Conservation (phyloP, 2,329 filamentous ascomycete genomes). For the Talaromyces amestolkiae region DNA sequence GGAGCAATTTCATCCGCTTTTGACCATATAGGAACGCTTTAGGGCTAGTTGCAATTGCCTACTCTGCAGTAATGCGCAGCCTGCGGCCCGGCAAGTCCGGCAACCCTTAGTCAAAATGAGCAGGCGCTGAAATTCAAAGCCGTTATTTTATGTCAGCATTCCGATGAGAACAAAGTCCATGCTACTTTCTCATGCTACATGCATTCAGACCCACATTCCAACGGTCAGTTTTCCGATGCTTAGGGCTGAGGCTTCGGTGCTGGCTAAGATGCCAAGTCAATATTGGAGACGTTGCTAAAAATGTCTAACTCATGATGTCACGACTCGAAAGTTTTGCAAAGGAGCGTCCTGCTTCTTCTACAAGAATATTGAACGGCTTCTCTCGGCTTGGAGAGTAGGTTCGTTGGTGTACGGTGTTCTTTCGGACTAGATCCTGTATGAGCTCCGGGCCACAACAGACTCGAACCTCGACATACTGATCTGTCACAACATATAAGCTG, state of each 20-base stretch:
- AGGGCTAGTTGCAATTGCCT: neutral
- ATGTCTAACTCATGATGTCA: conserved; percentile 10
- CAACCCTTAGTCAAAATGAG: neutral
- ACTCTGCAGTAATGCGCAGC: neutral
- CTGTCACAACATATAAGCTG: neutral
- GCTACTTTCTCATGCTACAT: conserved; percentile 11
- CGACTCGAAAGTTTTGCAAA: neutral
- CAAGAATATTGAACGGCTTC: neutral
- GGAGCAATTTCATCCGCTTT: neutral
- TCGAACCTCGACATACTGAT: neutral
- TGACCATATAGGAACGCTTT: neutral
- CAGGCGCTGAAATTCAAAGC: neutral
- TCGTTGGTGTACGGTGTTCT: neutral
- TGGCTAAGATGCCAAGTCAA: neutral
- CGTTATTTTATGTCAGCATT: conserved; percentile 13
- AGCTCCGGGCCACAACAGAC: neutral
- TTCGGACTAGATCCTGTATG: neutral
- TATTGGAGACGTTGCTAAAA: neutral
- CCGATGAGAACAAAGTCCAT: conserved; percentile 3
- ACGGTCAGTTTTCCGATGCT: neutral
- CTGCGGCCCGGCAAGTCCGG: neutral
- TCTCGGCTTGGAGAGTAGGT: neutral
- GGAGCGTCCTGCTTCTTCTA: neutral
- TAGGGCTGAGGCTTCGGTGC: neutral
- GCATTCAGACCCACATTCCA: conserved; percentile 9